Percentiles rank a stretch among this genome's conserved stretches.
phyloP scores from a whole-genome alignment of 371 early-diverging fungal species.

The Caulochytrium protostelioides region DNA sequence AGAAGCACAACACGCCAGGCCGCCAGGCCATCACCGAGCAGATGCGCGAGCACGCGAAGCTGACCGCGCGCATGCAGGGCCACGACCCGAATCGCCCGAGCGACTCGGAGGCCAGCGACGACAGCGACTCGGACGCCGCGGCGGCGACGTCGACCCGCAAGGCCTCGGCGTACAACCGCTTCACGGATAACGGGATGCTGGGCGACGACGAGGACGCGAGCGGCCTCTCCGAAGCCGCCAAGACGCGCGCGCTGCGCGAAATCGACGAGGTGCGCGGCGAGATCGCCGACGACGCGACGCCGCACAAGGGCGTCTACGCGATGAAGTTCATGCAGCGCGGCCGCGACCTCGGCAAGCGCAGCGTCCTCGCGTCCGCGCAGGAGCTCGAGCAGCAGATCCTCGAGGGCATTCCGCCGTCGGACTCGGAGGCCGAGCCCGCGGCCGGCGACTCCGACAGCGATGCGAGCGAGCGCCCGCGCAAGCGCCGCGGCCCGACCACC shows the following conservation, averaged over 20 bases:
- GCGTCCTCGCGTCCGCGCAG: too few relatives aligned
- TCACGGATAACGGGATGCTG: conserved; percentile 4
- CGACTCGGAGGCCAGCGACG: conserved; percentile 8
- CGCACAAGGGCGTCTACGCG: conserved; percentile 60
- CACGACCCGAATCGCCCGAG: conserved; percentile 11
- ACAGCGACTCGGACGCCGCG: conserved; percentile 1
- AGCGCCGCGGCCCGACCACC: too few relatives aligned
- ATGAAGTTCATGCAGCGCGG: conserved; percentile 89
- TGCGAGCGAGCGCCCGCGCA: too few relatives aligned
- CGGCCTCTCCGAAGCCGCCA: too few relatives aligned
- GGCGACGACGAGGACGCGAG: conserved; percentile 31
- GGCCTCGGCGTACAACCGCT: too few relatives aligned
- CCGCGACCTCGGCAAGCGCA: too few relatives aligned
- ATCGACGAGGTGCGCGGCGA: conserved; percentile 13
- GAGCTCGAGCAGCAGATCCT: too few relatives aligned
- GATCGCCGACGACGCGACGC: conserved; percentile 22
- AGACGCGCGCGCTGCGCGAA: too few relatives aligned
- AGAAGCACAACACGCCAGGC: conserved; percentile 37
- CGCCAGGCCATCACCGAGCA: conserved; percentile 69
- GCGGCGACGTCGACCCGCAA: too few relatives aligned
- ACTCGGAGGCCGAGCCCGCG: conserved; percentile 13
- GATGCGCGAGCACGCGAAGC: conserved; percentile 51
- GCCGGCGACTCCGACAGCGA: too few relatives aligned
- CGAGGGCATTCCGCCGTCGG: too few relatives aligned
- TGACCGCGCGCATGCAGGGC: conserved; percentile 61